A percentile compares a stretch with the other conserved stretches of the same genome.
Evolutionary conservation across 176 grass and related monocot species (phyloP).

Genomic region (Musa itinerans): DNA sequence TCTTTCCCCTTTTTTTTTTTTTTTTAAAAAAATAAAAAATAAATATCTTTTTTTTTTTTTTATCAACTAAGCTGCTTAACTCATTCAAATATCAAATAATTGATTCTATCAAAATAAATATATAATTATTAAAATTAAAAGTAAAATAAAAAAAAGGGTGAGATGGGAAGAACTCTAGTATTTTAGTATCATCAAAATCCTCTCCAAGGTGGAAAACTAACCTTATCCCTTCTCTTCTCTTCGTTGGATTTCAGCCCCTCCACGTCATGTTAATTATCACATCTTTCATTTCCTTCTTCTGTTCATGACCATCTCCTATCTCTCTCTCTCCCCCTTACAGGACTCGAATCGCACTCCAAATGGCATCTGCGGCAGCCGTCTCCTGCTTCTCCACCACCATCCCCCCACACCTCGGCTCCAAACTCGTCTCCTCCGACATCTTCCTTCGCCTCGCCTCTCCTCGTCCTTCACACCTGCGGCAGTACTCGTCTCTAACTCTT

Average conservation of each 20-base stretch:
- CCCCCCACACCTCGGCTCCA: slow-evolving; percentile 17
- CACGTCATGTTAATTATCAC: slow-evolving; percentile 31
- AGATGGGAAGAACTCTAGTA: too few relatives aligned
- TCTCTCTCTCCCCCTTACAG: neutral
- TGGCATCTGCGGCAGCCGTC: slow-evolving; percentile 17
- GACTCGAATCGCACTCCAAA: neutral
- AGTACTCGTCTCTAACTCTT: neutral
- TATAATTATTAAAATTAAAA: too few relatives aligned
- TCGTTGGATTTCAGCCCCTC: slow-evolving; percentile 37
- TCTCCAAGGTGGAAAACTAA: neutral
- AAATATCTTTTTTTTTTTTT: too few relatives aligned
- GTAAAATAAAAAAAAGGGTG: too few relatives aligned
- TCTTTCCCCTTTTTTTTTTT: too few relatives aligned
- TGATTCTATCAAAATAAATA: too few relatives aligned
- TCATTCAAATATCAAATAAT: too few relatives aligned
- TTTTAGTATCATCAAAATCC: too few relatives aligned
- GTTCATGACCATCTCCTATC: neutral
- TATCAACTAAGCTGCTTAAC: too few relatives aligned
- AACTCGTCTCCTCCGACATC: slow-evolving; percentile 8
- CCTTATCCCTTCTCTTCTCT: slow-evolving; percentile 30
- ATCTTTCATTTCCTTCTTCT: neutral
- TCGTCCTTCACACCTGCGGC: neutral
- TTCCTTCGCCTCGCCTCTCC: slow-evolving; percentile 1
- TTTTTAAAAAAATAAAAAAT: too few relatives aligned
- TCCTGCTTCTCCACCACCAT: slow-evolving; percentile 51